A percentile compares a stretch with the other conserved stretches of the same genome.
Conservation (phyloP, 148 eudicot species). For the Chenopodium suecicum region DNA sequence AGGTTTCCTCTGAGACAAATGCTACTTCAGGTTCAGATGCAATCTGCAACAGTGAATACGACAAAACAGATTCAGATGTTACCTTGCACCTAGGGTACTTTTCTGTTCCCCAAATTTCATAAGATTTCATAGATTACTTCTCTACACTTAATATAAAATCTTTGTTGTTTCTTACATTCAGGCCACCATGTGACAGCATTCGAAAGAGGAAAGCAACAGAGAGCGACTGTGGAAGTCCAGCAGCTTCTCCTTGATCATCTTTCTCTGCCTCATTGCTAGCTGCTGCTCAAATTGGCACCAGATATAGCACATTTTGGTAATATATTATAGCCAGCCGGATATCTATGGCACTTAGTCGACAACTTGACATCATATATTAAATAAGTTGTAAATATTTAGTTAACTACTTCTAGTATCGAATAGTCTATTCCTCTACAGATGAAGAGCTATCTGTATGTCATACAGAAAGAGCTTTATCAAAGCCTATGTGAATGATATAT, state of each 20-base stretch:
- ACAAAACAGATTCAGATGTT: conserved; percentile 45
- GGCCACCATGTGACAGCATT: conserved; percentile 38
- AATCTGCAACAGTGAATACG: conserved; percentile 32
- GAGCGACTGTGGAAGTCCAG: conserved; percentile 37
- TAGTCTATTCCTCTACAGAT: background rate
- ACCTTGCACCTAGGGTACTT: conserved; percentile 59
- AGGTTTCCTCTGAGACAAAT: conserved; percentile 28
- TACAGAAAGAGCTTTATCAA: background rate
- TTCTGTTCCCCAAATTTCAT: background rate
- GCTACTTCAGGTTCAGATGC: conserved; percentile 37
- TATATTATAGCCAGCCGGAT: background rate
- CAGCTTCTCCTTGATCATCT: conserved; percentile 24
- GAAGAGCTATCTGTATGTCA: background rate
- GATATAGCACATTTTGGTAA: conserved; percentile 11
- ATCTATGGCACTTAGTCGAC: conserved; percentile 3
- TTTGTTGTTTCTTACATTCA: conserved; percentile 16
- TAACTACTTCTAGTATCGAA: background rate
- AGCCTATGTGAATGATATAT: conserved; percentile 5
- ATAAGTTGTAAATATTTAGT: conserved; percentile 17
- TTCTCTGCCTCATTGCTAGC: conserved; percentile 6
- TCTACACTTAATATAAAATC: background rate
- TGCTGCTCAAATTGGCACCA: conserved; percentile 14
- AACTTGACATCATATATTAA: background rate
- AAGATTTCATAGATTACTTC: background rate
- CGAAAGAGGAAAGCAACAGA: conserved; percentile 43